Conservation (phyloP, 2,329 filamentous ascomycete species). For the Verruconis gallopava region DNA sequence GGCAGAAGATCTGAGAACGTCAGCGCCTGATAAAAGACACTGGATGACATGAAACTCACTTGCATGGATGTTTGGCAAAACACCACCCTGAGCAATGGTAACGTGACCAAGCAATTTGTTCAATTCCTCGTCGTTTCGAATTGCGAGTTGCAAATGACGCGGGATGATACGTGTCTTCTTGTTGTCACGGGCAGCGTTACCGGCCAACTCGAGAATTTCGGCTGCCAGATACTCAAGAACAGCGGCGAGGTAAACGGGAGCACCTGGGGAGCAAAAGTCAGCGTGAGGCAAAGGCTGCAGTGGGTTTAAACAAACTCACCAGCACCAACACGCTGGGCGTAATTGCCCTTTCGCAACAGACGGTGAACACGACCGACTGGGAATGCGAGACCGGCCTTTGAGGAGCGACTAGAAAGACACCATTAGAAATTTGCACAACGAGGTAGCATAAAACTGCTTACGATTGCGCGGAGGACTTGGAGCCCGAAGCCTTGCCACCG, state of each 20-base stretch:
- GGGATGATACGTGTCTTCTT: slow-evolving; percentile 99
- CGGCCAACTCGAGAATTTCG: slow-evolving; percentile 97
- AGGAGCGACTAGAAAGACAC: slow-evolving; percentile 61
- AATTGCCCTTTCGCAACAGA: slow-evolving; percentile 98
- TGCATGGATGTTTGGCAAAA: slow-evolving; percentile 93
- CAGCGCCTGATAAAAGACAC: slow-evolving; percentile 9
- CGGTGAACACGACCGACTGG: slow-evolving; percentile 98
- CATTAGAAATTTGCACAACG: slow-evolving; percentile 14
- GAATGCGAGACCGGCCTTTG: slow-evolving; percentile 98
- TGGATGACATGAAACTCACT: slow-evolving; percentile 48
- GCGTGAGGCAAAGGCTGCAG: slow-evolving; percentile 10
- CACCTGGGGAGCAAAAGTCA: slow-evolving; percentile 38
- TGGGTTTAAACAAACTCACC: slow-evolving; percentile 37
- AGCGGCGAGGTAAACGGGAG: slow-evolving; percentile 91
- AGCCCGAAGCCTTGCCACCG: slow-evolving; percentile 97
- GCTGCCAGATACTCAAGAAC: slow-evolving; percentile 98
- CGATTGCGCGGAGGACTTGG: slow-evolving; percentile 95
- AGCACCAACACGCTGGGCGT: slow-evolving; percentile 98
- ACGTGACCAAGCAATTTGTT: slow-evolving; percentile 97
- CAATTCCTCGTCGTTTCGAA: slow-evolving; percentile 98
- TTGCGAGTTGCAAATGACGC: slow-evolving; percentile 96
- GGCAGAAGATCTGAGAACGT: slow-evolving; percentile 72
- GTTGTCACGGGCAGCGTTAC: slow-evolving; percentile 97
- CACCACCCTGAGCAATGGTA: slow-evolving; percentile 94
- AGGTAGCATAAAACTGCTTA: slow-evolving; percentile 42